A percentile compares a stretch with the other conserved stretches of the same genome.
Evolutionary conservation across 495 filamentous ascomycete genomes (phyloP).

Genomic region (Trypethelium eluteriae): DNA sequence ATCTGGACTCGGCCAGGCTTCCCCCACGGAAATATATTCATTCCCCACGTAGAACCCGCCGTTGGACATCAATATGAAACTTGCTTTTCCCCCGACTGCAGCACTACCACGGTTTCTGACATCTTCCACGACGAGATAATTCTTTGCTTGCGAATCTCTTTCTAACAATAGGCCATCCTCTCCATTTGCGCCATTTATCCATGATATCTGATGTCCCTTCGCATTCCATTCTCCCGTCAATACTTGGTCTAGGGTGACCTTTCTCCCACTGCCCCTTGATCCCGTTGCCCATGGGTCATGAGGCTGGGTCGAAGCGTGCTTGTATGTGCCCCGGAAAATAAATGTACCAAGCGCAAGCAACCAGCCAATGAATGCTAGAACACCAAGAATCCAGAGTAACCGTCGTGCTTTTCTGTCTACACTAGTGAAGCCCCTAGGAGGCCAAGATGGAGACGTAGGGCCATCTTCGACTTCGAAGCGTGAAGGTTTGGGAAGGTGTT

Average conservation of each 20-base stretch:
- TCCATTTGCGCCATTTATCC: slow-evolving; percentile 78
- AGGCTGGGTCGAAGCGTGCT: slow-evolving; percentile 50
- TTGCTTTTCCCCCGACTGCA: slow-evolving; percentile 31
- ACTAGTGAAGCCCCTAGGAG: slow-evolving; percentile 36
- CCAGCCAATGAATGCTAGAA: slow-evolving; percentile 70
- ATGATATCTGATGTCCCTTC: slow-evolving; percentile 63
- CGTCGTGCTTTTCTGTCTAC: slow-evolving; percentile 54
- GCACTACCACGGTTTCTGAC: slow-evolving; percentile 51
- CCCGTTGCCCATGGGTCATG: slow-evolving; percentile 63
- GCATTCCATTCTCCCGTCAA: slow-evolving; percentile 64
- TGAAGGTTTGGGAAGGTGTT: slow-evolving; percentile 41
- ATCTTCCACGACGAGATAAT: slow-evolving; percentile 82
- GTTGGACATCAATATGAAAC: slow-evolving; percentile 67
- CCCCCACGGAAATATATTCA: slow-evolving; percentile 43
- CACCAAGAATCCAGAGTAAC: slow-evolving; percentile 59
- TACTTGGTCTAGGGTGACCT: slow-evolving; percentile 74
- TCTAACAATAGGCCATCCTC: slow-evolving; percentile 83
- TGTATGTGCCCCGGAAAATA: slow-evolving; percentile 57
- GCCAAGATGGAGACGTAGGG: slow-evolving; percentile 23
- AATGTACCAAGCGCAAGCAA: slow-evolving; percentile 68
- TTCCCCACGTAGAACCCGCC: slow-evolving; percentile 51
- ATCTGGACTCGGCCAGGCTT: slow-evolving; percentile 71
- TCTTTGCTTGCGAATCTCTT: slow-evolving; percentile 44
- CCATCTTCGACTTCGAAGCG: slow-evolving; percentile 39
- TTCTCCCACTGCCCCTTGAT: slow-evolving; percentile 60